Conservation (phyloP, 176 grass and related monocot genomes). For the Zea luxurians region DNA sequence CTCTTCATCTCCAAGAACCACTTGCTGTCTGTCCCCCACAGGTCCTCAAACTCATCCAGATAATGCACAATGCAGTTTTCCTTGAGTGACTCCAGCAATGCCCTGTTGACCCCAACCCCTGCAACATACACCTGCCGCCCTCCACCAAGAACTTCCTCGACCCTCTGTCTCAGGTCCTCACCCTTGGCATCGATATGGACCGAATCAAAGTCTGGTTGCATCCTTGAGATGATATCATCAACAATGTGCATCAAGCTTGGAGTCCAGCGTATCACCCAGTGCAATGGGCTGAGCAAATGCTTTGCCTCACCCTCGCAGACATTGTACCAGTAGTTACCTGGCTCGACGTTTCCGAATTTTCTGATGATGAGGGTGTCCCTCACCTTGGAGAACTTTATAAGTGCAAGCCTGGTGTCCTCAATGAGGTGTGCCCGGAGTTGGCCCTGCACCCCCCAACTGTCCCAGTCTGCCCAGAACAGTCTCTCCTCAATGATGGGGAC, state of each 20-base stretch:
- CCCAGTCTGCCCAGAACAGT: constrained; percentile 78
- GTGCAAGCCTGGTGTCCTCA: constrained; percentile 53
- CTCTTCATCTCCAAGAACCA: constrained; percentile 77
- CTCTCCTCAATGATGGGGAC: constrained; percentile 51
- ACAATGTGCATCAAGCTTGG: constrained; percentile 67
- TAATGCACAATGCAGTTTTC: constrained; percentile 41
- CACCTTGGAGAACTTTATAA: constrained; percentile 53
- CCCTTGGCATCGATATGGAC: constrained; percentile 43
- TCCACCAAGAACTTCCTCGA: constrained; percentile 44
- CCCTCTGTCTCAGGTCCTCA: constrained; percentile 25
- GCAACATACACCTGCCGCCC: constrained; percentile 65
- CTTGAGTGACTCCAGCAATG: constrained; percentile 55
- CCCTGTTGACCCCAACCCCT: constrained; percentile 35
- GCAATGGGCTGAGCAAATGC: constrained; percentile 27
- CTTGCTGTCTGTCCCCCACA: constrained; percentile 62
- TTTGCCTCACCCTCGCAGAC: constrained; percentile 66
- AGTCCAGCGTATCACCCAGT: constrained; percentile 39
- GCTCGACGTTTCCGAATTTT: constrained; percentile 78
- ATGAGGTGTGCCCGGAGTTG: constrained; percentile 54
- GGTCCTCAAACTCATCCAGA: constrained; percentile 62
- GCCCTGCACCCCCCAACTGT: constrained; percentile 60
- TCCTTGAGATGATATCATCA: constrained; percentile 48
- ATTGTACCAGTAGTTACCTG: constrained; percentile 81
- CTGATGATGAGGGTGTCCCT: constrained; percentile 63
- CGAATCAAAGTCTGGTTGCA: constrained; percentile 63